These are phyloP conservation scores for Fusarium miscanthi DNA, from an alignment of 2,329 filamentous ascomycete genomes.

Conservation along the genomic window DNA sequence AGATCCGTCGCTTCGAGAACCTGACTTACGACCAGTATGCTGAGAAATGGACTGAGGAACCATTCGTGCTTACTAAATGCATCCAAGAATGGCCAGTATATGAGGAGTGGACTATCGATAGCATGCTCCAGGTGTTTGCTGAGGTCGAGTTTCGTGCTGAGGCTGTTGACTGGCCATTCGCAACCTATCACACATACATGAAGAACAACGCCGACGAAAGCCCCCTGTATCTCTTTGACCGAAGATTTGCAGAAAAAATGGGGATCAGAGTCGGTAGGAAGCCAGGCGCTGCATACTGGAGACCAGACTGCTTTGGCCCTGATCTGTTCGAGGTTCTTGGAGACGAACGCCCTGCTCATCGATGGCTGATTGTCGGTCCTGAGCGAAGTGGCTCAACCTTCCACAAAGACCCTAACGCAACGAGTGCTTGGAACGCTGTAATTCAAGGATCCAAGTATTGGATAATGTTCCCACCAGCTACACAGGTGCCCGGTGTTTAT, in stretches of 20 bases:
- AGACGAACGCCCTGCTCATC: constrained; percentile 81
- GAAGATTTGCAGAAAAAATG: constrained; percentile 89
- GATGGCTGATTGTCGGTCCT: constrained; percentile 93
- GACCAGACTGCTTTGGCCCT: constrained; percentile 84
- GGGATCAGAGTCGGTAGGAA: constrained; percentile 68
- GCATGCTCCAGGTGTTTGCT: constrained; percentile 71
- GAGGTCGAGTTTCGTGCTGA: constrained; percentile 84
- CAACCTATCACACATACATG: constrained; percentile 88
- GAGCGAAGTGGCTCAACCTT: constrained; percentile 91
- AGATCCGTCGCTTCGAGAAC: constrained; percentile 75
- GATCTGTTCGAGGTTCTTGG: constrained; percentile 87
- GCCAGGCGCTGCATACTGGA: constrained; percentile 73
- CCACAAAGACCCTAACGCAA: constrained; percentile 83
- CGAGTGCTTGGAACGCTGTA: constrained; percentile 93
- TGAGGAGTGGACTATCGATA: constrained; percentile 77
- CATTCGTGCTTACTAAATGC: constrained; percentile 87
- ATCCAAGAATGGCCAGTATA: constrained; percentile 86
- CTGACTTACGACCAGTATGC: constrained; percentile 80
- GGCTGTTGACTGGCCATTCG: constrained; percentile 90
- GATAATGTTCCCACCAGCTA: constrained; percentile 93
- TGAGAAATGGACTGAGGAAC: constrained; percentile 78
- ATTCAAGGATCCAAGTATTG: constrained; percentile 93
- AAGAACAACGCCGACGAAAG: constrained; percentile 82
- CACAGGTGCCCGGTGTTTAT: constrained; percentile 86
- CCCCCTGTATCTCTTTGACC: constrained; percentile 92